A percentile compares a stretch with the other conserved stretches of the same genome.
Conservation (phyloP, 495 filamentous ascomycete species). For the Chaetomium fimeti region DNA sequence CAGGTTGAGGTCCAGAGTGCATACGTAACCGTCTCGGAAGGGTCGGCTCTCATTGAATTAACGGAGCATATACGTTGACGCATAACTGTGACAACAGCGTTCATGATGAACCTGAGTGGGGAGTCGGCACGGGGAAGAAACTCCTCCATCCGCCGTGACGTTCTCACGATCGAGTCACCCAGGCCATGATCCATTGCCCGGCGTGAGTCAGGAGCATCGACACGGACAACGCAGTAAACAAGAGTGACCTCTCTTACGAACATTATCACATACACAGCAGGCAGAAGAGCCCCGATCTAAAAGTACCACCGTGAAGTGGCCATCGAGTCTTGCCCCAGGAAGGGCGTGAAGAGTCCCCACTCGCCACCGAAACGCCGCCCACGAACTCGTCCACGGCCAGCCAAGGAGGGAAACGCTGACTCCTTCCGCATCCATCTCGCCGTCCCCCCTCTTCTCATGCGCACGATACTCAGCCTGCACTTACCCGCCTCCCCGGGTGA, state of each 20-base stretch:
- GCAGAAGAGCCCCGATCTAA: neutral
- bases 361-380: neutral
- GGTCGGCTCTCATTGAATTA: neutral
- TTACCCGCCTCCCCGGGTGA: neutral
- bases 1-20: neutral
- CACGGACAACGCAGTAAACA: neutral
- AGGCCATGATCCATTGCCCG: neutral
- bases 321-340: neutral
- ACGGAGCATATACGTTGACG: neutral
- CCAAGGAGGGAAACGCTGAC: neutral
- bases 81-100: neutral
- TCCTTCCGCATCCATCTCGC: slow-evolving; percentile 13
- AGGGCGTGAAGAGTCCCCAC: neutral
- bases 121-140: neutral
- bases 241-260: neutral
- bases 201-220: neutral
- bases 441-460: neutral
- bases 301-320: neutral
- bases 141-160: neutral
- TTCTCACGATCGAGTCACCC: neutral
- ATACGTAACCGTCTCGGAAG: slow-evolving; percentile 4
- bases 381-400: neutral
- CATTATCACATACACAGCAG: neutral
- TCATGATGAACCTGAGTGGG: neutral
- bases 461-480: neutral